Evolutionary conservation across 176 grass and related monocot genomes (phyloP).

Genomic region (Ananas comosus): DNA sequence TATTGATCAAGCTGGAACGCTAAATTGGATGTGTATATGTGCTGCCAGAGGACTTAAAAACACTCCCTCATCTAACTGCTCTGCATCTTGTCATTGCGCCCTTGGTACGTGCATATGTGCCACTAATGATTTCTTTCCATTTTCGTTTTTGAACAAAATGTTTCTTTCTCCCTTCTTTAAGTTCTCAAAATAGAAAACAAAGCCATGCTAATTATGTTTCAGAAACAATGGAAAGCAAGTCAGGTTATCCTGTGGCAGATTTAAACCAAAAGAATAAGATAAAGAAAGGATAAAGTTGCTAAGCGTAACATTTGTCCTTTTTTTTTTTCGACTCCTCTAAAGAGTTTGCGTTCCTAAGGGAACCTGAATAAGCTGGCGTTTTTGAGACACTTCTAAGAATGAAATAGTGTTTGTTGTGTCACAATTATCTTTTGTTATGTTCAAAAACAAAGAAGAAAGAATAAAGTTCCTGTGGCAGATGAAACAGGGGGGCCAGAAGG

Average conservation of each 20-base stretch:
- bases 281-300: too few species aligned
- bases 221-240: too few species aligned
- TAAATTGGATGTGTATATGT: slow-evolving; percentile 69
- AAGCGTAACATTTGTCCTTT: too few species aligned
- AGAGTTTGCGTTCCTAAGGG: too few species aligned
- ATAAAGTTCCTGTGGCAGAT: slow-evolving; percentile 12
- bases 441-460: slow-evolving; percentile 4
- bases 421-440: background rate
- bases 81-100: slow-evolving; percentile 60
- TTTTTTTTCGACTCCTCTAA: too few species aligned
- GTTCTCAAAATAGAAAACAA: too few species aligned
- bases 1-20: slow-evolving; percentile 1
- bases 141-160: background rate
- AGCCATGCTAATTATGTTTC: too few species aligned
- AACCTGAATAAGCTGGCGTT: background rate
- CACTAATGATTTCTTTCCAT: background rate
- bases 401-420: background rate
- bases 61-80: slow-evolving; percentile 49
- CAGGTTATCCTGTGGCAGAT: too few species aligned
- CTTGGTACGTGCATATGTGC: slow-evolving; percentile 31
- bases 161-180: too few species aligned
- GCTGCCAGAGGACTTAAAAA: slow-evolving; percentile 33
- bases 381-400: background rate
- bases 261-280: too few species aligned
- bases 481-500: slow-evolving; percentile 14